phyloP scores from a whole-genome alignment of 768 basidiomycete species.

The Ephemerocybe angulata region DNA sequence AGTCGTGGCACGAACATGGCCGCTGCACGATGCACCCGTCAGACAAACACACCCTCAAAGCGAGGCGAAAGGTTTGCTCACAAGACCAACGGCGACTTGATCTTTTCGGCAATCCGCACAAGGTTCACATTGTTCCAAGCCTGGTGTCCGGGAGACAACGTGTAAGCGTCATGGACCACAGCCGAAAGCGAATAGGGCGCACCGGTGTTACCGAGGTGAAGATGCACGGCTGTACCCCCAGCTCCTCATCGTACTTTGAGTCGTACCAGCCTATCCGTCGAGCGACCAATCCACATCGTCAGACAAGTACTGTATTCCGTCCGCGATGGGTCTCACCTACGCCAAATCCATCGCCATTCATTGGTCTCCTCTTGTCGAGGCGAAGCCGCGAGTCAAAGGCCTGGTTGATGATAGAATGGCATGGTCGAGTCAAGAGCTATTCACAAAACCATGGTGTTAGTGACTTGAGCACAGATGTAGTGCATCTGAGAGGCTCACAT shows the following conservation, averaged over 20 bases:
- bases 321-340: conserved; percentile 56
- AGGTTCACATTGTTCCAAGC: conserved; percentile 98
- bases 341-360: conserved; percentile 95
- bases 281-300: not conserved
- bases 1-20: conserved; percentile 91
- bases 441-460: conserved; percentile 3
- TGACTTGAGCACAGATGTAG: conserved; percentile 3
- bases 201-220: conserved; percentile 95
- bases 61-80: conserved; percentile 32
- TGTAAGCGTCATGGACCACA: conserved; percentile 1
- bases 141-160: conserved; percentile 31
- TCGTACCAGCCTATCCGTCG: conserved; percentile 96
- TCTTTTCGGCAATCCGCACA: conserved; percentile 92
- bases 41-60: not conserved
- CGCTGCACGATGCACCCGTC: conserved; percentile 38
- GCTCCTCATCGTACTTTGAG: conserved; percentile 74
- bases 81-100: conserved; percentile 95
- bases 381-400: conserved; percentile 92
- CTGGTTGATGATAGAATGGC: conserved; percentile 96
- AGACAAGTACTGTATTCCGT: not conserved
- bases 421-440: conserved; percentile 87
- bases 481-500: conserved; percentile 50
- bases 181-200: not conserved
- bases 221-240: conserved; percentile 87
- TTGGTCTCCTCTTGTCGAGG: conserved; percentile 75